phyloP scores from a whole-genome alignment of 2,329 filamentous ascomycete genomes.

The Diaporthe amygdali region DNA sequence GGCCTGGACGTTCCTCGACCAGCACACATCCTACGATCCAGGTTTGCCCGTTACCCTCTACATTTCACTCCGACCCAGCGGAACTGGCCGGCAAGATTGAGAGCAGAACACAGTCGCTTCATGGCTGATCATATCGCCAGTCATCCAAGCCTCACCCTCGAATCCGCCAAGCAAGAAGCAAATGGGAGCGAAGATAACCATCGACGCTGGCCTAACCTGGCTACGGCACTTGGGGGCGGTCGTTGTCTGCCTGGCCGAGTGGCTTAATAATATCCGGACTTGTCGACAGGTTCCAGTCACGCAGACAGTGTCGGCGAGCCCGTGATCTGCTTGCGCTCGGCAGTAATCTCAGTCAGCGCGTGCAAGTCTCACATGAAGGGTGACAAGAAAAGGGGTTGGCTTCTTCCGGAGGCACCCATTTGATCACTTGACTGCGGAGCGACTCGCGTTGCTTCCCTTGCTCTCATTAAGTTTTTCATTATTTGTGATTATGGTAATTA shows the following conservation, averaged over 20 bases:
- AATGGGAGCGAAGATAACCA: too few species aligned
- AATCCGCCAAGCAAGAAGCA: background rate
- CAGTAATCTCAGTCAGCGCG: too few species aligned
- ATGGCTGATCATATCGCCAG: too few species aligned
- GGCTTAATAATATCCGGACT: background rate
- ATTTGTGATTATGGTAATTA: background rate
- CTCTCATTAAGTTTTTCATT: background rate
- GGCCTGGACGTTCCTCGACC: too few species aligned
- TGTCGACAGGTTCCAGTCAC: background rate
- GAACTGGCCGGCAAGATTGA: too few species aligned
- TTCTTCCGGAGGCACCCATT: background rate
- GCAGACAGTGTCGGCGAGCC: too few species aligned
- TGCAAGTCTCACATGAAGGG: background rate
- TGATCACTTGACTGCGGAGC: too few species aligned
- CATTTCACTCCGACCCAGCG: too few species aligned
- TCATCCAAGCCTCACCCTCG: too few species aligned
- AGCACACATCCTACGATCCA: background rate
- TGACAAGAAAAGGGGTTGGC: fast-evolving
- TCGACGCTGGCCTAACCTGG: too few species aligned
- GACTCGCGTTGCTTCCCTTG: too few species aligned
- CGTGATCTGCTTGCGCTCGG: background rate
- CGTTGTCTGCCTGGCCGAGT: too few species aligned
- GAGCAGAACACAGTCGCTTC: background rate
- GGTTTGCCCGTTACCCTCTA: background rate
- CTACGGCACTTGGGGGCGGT: background rate